Base-by-base conservation (phyloP, 306 rosid species). In the Ceratonia siliqua region DNA sequence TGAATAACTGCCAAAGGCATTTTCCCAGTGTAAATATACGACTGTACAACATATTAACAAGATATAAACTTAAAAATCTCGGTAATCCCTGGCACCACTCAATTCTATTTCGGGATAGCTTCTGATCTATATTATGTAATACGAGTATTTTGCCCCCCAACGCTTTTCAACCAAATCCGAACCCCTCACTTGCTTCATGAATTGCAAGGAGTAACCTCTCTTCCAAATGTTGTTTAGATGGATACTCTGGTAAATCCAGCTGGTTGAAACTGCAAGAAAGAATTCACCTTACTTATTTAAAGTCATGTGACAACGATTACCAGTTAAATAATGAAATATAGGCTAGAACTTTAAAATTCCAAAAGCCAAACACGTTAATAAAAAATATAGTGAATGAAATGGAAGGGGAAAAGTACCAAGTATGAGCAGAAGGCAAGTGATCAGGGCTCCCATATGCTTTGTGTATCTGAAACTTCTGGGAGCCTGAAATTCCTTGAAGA, bases 371-470 rank as follows among this genome's bases (percentile, higher is more conserved):
- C 4, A 22, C 1, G 39, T 3, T 17, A 4, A 8, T 11, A 24
- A 41, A 52, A 10, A 18, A 17, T 17, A 38, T 27, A 49, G n/a
- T 42, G 57, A 36, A 46, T 18, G 14, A 36, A 32, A 33, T 2
- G 64, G 80, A 9, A 0, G 17, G 2, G 71, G 52, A 5, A 14
- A 21, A 9, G 8, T 92, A 95, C 99, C 99, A 95, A 42, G 99
- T 95, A 78, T 95, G 99, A 68, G 99, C 99, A 79, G 99, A 95
- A 43, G 99, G 99, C 84, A 95, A 88, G 84, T 95, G 99, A 70
- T 90, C 86, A 30, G 91, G 89, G 78, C 99, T 95, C 64, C 99
- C 99, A 48, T 95, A 95, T 6, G 99, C 99, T 77, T 89, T 95
- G 88, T 95, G 99, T 85, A 95, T 95, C 86, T 95, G 99, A 82